These are phyloP conservation scores for Echria macrotheca DNA, from an alignment of 495 filamentous ascomycete genomes.

Conservation along the genomic window DNA sequence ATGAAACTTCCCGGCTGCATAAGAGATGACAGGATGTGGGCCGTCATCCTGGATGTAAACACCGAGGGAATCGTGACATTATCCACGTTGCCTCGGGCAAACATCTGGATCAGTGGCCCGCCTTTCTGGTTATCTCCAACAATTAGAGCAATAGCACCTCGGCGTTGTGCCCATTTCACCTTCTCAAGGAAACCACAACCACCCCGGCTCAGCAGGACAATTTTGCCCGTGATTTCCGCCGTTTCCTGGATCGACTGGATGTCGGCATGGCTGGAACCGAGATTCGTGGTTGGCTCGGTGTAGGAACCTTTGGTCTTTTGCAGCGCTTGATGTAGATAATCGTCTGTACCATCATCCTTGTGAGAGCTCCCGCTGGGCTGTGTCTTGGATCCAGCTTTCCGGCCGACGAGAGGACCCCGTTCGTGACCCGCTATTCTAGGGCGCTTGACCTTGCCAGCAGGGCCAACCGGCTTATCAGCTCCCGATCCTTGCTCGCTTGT, in stretches of 20 bases:
- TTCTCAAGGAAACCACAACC: conserved; percentile 97
- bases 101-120: conserved; percentile 91
- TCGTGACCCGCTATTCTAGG: conserved; percentile 15
- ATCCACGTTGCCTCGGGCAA: conserved; percentile 87
- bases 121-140: conserved; percentile 90
- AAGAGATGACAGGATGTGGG: conserved; percentile 86
- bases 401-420: conserved; percentile 23
- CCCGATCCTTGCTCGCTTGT: conserved; percentile 12
- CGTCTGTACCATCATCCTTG: conserved; percentile 80
- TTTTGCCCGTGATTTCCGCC: conserved; percentile 89
- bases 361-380: conserved; percentile 18
- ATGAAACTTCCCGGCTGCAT: conserved; percentile 63
- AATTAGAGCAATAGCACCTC: conserved; percentile 83
- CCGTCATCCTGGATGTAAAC: conserved; percentile 93
- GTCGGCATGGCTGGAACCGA: conserved; percentile 66
- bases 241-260: conserved; percentile 92
- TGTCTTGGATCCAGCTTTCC: conserved; percentile 15
- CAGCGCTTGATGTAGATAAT: conserved; percentile 74
- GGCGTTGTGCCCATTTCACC: conserved; percentile 89
- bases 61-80: conserved; percentile 90
- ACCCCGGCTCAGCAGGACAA: conserved; percentile 83
- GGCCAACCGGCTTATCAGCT: conserved; percentile 16
- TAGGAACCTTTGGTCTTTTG: conserved; percentile 28
- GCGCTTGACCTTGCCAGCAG: conserved; percentile 7
- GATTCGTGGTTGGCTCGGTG: conserved; percentile 27